phyloP scores from a whole-genome alignment of 2,329 filamentous ascomycete genomes.

The Sphaerulina musiva region DNA sequence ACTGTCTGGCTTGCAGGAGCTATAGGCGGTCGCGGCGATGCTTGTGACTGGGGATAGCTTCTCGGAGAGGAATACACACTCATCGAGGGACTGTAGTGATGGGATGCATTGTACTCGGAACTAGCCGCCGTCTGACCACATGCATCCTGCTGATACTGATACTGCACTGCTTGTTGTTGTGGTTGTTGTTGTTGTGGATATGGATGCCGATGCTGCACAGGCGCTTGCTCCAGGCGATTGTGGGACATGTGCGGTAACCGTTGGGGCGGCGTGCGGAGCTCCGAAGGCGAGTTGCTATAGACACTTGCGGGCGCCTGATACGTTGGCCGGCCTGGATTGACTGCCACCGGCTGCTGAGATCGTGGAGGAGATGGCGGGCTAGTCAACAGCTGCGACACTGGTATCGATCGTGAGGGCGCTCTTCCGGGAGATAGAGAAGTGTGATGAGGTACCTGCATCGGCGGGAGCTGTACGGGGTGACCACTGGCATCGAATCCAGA shows the following conservation, averaged over 20 bases:
- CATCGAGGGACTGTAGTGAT: constrained; percentile 16
- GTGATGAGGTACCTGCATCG: constrained; percentile 36
- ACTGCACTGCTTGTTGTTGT: constrained; percentile 9
- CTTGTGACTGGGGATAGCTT: constrained; percentile 23
- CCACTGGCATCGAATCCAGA: constrained; percentile 11
- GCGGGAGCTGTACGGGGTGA: constrained; percentile 30
- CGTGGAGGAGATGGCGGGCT: constrained; percentile 31
- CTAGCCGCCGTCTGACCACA: constrained; percentile 10
- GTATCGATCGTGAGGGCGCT: constrained; percentile 18
- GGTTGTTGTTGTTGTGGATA: constrained; percentile 2
- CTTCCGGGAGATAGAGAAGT: constrained; percentile 22
- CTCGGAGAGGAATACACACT: constrained; percentile 21
- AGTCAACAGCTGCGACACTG: constrained; percentile 25
- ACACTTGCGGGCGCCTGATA: constrained; percentile 8
- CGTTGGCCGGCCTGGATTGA: constrained; percentile 26
- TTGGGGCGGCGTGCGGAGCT: constrained; percentile 25
- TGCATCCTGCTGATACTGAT: constrained; percentile 10
- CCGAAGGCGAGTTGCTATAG: constrained; percentile 12
- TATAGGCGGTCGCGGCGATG: constrained; percentile 25
- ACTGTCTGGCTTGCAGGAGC: constrained; percentile 8
- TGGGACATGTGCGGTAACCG: constrained; percentile 17
- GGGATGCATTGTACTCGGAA: constrained; percentile 5
- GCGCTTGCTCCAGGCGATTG: constrained; percentile 18
- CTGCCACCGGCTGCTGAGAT: constrained; percentile 6
- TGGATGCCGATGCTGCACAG: constrained; percentile 9